A percentile compares a stretch with the other conserved stretches of the same genome.
Conservation (phyloP, 108 stramenopile genomes). For the Chaetoceros muelleri region DNA sequence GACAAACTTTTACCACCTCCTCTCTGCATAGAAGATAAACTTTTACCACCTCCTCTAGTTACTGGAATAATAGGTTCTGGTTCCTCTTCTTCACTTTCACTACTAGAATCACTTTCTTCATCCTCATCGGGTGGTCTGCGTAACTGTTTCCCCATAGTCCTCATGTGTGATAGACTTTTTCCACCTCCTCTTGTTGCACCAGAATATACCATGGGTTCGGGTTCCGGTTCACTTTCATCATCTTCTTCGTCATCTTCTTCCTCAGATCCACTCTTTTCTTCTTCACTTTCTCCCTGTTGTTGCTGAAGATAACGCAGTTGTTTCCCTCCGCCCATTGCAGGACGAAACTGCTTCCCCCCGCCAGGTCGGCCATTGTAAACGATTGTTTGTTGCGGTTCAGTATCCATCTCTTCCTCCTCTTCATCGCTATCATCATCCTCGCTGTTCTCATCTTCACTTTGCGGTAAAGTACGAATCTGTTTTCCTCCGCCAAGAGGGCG, state of each 20-base stretch:
- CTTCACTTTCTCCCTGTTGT: no score
- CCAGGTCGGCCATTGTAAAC: no score
- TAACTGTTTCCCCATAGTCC: not conserved
- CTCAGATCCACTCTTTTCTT: no score
- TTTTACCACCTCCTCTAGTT: constrained; percentile 7
- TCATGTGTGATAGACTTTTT: not conserved
- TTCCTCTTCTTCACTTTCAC: constrained; percentile 29
- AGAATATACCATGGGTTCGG: constrained; percentile 12
- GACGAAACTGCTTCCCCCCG: constrained; percentile 67
- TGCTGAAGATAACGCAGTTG: no score
- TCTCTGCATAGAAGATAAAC: no score
- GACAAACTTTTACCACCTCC: not conserved
- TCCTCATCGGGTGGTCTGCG: constrained; percentile 35
- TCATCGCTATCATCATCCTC: no score
- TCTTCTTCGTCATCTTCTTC: constrained; percentile 10
- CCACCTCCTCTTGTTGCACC: not conserved
- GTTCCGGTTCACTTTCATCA: constrained; percentile 31
- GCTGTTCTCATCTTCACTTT: no score
- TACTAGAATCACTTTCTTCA: constrained; percentile 33
- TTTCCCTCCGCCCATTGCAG: constrained; percentile 40
- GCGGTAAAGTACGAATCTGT: no score
- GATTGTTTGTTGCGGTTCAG: no score
- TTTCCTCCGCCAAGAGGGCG: no score
- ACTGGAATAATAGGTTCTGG: constrained; percentile 10
- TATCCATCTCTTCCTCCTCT: no score